These are phyloP conservation scores for Mixia osmundae DNA, from an alignment of 1,284 basidiomycete genomes.

Conservation along the genomic window DNA sequence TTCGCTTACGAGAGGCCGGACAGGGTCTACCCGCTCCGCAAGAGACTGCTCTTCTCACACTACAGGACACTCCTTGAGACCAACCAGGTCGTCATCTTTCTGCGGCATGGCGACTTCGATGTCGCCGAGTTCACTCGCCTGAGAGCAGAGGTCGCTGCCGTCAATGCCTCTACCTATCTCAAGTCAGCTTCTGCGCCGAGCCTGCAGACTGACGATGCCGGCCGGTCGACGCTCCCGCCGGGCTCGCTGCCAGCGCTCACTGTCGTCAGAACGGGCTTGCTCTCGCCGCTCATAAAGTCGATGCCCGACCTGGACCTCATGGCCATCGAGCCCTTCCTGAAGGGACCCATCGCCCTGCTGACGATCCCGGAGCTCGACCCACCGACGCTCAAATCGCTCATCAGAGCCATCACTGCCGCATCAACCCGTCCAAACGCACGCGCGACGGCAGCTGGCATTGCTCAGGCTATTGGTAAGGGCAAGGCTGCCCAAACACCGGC, in stretches of 20 bases:
- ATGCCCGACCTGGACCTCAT: constrained; percentile 1
- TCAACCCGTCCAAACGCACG: constrained; percentile 9
- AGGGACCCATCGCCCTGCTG: constrained; percentile 19
- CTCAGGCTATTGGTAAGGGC: constrained; percentile 1
- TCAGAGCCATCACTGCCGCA: constrained; percentile 18
- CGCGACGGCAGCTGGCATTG: constrained; percentile 3
- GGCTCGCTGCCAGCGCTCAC: constrained; percentile 16
- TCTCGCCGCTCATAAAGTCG: constrained; percentile 14
- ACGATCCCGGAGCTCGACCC: constrained; percentile 23
- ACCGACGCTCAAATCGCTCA: constrained; percentile 20
- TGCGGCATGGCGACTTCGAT: constrained; percentile 24
- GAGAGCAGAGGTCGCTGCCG: constrained; percentile 18
- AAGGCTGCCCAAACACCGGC: constrained; percentile 1
- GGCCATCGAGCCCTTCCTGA: constrained; percentile 14
- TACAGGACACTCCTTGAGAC: constrained; percentile 22
- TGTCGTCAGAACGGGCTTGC: constrained; percentile 22
- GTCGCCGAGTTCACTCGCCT: constrained; percentile 20
- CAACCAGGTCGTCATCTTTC: constrained; percentile 23
- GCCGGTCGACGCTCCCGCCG: constrained; percentile 2
- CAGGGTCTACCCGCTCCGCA: too few species aligned
- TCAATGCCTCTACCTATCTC: constrained; percentile 14
- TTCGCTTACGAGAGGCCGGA: too few species aligned
- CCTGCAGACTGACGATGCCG: too few species aligned
- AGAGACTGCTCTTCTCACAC: constrained; percentile 22
- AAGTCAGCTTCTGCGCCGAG: constrained; percentile 5